Percentiles rank a stretch among this genome's conserved stretches.
These are phyloP conservation scores for Hirsutella rhossiliensis DNA, from an alignment of 2,329 filamentous ascomycete genomes.

Conservation along the genomic window DNA sequence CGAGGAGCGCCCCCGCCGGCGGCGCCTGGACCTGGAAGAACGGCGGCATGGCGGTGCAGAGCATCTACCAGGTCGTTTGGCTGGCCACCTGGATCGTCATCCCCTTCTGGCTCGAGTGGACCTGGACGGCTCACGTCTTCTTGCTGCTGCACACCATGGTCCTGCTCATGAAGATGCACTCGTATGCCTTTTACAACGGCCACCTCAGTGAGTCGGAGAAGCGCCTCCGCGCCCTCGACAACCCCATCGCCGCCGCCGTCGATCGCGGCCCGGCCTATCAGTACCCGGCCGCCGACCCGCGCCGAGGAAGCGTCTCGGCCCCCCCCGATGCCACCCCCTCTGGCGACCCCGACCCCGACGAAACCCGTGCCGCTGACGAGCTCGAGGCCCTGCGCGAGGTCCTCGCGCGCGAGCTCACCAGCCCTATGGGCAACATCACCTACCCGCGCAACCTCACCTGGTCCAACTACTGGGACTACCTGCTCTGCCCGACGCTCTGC, in stretches of 20 bases:
- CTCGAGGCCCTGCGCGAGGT: conserved; percentile 68
- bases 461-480: conserved; percentile 72
- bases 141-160: conserved; percentile 83
- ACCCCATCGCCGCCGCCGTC: conserved; percentile 36
- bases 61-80: conserved; percentile 70
- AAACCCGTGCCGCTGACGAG: conserved; percentile 25
- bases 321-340: conserved; percentile 6
- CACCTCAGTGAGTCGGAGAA: conserved; percentile 82
- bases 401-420: conserved; percentile 82
- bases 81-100: conserved; percentile 70
- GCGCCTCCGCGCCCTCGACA: conserved; percentile 67
- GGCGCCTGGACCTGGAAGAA: conserved; percentile 57
- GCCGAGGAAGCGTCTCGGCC: conserved; percentile 26
- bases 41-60: conserved; percentile 74
- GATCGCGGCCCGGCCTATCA: conserved; percentile 61
- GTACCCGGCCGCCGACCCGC: conserved; percentile 54
- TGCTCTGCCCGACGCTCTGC: conserved; percentile 89
- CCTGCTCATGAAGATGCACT: conserved; percentile 98
- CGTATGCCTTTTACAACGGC: conserved; percentile 95
- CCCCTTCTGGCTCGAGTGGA: conserved; percentile 80
- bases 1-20: conserved; percentile 38
- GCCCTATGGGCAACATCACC: conserved; percentile 76
- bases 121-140: conserved; percentile 96
- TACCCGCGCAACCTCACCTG: conserved; percentile 83
- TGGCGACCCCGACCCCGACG: conserved; percentile 1